Base-by-base conservation (phyloP, 306 rosid species). In the Luffa aegyptiaca region DNA sequence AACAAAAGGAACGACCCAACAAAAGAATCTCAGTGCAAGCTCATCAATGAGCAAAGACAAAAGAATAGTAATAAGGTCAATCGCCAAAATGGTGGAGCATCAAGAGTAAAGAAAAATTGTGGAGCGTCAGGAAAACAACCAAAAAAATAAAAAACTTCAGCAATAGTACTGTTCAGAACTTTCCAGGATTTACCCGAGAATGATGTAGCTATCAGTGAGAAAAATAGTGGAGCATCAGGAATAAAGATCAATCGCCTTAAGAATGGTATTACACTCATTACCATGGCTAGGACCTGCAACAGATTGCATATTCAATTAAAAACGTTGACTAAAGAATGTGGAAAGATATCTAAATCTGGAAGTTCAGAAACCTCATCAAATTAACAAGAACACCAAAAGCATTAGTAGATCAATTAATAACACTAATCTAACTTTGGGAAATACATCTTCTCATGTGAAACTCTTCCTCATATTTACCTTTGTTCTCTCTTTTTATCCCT, bases 121-220 rank as follows among this genome's bases (percentile, higher is more conserved):
- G 31, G 31, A 26, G 31, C 31, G 31, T 8, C 14, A 16, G 20
- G 39, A 16, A 31, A 33, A 36, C 35, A 41, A 68, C n/a, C 45
- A 6, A 10, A 68, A 63, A 63, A 26, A 26, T 0, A 26, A 26
- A 26, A 26, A 26, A 26, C 31, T 26, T 26, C 0, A 26, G 42
- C 21, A 41, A 39, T 26, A 35, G 36, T n/a, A 45, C 74, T 81
- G 81, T 36, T 21, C 20, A 66, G 57, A 66, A 75, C 75, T 81
- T 72, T 80, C 78, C 20, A 45, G 66, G 76, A 62, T 90, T 76
- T 92, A 94, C 98, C 98, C 98, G 49, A 94, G 96, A 81, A 94
- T 94, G 77, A 86, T 90, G 92, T 97, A 94, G 86, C 98, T 94
- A 83, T 94, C 97, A 11, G 97, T 94, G 85, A 94, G 89, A 94